phyloP scores from a whole-genome alignment of 768 basidiomycete species.

The Fomitopsis serialis region DNA sequence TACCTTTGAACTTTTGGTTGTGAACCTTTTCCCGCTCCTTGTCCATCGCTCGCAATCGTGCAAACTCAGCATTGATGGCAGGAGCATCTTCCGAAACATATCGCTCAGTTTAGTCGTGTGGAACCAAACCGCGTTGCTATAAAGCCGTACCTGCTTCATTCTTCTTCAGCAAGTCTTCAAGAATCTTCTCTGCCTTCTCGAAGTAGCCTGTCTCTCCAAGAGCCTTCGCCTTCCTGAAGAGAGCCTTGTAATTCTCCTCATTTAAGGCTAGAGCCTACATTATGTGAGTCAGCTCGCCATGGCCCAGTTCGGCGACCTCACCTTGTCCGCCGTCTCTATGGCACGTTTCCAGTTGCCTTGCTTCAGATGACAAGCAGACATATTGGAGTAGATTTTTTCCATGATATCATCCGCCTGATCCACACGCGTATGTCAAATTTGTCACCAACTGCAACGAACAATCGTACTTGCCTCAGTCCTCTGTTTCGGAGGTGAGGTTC shows the following conservation, averaged over 20 bases:
- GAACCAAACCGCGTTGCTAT: too few species aligned
- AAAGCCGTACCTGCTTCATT: constrained; percentile 56
- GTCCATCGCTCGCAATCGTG: constrained; percentile 54
- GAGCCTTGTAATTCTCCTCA: constrained; percentile 69
- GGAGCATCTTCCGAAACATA: constrained; percentile 42
- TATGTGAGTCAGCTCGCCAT: not conserved
- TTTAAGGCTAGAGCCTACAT: constrained; percentile 69
- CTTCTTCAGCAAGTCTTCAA: constrained; percentile 61
- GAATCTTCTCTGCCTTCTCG: constrained; percentile 63
- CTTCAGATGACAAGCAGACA: constrained; percentile 82
- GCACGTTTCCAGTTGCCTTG: constrained; percentile 76
- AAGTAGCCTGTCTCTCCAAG: constrained; percentile 71
- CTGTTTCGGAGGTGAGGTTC: constrained; percentile 35
- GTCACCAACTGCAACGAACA: too few species aligned
- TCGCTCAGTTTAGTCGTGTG: not conserved
- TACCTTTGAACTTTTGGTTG: constrained; percentile 74
- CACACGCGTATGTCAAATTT: too few species aligned
- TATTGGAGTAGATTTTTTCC: constrained; percentile 82
- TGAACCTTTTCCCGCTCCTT: constrained; percentile 60
- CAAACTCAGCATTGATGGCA: constrained; percentile 59
- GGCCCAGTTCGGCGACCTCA: constrained; percentile 8
- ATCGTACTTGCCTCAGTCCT: constrained; percentile 63
- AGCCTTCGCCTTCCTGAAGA: constrained; percentile 79
- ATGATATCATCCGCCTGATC: constrained; percentile 67
- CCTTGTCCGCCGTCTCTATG: constrained; percentile 79